Percentiles rank a stretch among this genome's conserved stretches.
Evolutionary conservation across 345 rosid genomes (phyloP).

Genomic region (Bruguiera parviflora): DNA sequence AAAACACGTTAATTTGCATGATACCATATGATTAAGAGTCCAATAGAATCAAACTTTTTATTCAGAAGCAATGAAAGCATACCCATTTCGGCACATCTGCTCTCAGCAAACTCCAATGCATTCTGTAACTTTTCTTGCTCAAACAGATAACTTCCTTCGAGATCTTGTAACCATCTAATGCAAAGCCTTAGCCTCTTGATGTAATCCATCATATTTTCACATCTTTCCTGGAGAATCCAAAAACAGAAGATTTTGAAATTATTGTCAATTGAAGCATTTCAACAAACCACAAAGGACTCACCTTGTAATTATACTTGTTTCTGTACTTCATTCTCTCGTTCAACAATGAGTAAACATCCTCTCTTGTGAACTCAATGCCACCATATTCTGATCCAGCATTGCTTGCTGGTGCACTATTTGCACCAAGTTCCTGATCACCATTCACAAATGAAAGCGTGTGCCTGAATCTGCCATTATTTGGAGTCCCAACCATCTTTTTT

Average conservation of each 20-base stretch:
- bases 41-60: background rate
- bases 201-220: constrained; percentile 91
- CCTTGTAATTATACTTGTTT: constrained; percentile 79
- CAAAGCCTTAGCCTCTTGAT: constrained; percentile 89
- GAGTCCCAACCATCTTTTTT: constrained; percentile 33
- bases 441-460: constrained; percentile 35
- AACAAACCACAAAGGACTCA: constrained; percentile 23
- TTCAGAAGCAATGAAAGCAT: constrained; percentile 12
- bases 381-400: constrained; percentile 48
- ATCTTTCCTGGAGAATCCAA: constrained; percentile 67
- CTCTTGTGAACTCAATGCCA: constrained; percentile 42
- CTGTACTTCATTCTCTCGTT: constrained; percentile 37
- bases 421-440: constrained; percentile 29
- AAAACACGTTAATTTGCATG: constrained; percentile 22
- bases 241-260: constrained; percentile 19
- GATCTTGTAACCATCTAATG: constrained; percentile 95
- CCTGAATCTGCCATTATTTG: constrained; percentile 28
- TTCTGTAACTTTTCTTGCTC: constrained; percentile 77
- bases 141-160: constrained; percentile 70
- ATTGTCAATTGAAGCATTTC: constrained; percentile 7
- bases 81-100: constrained; percentile 81
- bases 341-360: constrained; percentile 39
- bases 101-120: constrained; percentile 63
- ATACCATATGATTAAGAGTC: background rate
- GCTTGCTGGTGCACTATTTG: constrained; percentile 35